phyloP scores from a whole-genome alignment of 2,329 filamentous ascomycete genomes.

The Trichoderma atrobrunneum region DNA sequence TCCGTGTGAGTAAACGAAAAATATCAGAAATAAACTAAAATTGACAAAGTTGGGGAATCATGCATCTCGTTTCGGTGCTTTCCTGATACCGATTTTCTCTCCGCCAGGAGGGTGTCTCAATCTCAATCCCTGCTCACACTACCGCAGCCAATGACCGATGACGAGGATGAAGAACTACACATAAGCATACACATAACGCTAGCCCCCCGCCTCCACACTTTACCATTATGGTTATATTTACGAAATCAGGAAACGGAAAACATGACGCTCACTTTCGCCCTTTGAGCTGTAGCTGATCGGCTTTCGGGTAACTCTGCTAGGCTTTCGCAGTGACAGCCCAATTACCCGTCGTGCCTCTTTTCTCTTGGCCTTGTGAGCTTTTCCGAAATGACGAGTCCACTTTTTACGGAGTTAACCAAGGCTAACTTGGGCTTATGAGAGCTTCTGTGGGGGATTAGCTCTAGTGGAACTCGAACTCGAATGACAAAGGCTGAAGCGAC shows the following conservation, averaged over 20 bases:
- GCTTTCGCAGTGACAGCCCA: background rate
- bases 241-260: background rate
- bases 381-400: constrained; percentile 1
- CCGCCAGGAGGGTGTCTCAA: background rate
- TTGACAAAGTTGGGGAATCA: background rate
- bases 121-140: background rate
- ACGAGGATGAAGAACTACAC: background rate
- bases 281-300: background rate
- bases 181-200: background rate
- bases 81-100: background rate
- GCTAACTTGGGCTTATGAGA: background rate
- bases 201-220: background rate
- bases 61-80: background rate
- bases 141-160: background rate
- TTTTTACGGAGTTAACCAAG: background rate
- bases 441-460: background rate
- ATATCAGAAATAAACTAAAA: background rate
- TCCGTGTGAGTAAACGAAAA: background rate
- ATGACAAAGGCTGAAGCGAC: background rate
- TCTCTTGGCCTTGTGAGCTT: background rate
- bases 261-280: background rate
- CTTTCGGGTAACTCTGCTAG: background rate
- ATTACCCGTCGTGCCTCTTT: background rate
- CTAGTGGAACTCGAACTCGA: background rate
- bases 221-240: constrained; percentile 6